phyloP scores from a whole-genome alignment of 139 green algal species.

The Nannochloris sp. region DNA sequence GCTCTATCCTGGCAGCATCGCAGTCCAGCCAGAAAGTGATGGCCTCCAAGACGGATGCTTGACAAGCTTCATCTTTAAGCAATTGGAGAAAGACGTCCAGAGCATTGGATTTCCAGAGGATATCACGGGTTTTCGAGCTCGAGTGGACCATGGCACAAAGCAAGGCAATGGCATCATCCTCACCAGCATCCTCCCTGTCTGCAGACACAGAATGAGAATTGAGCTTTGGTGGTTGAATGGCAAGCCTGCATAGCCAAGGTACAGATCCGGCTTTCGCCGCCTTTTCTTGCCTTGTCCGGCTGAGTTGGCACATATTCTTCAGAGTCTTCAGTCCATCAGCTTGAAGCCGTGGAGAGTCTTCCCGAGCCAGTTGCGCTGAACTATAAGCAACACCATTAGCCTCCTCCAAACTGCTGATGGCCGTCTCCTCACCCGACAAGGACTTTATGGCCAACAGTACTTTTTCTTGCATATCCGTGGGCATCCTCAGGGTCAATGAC shows the following conservation, averaged over 20 bases:
- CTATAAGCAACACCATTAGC: constrained; percentile 38
- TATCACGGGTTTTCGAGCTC: constrained; percentile 34
- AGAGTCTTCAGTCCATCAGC: constrained; percentile 58
- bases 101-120: constrained; percentile 49
- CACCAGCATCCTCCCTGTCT: constrained; percentile 21
- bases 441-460: constrained; percentile 15
- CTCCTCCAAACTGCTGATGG: constrained; percentile 40
- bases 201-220: constrained; percentile 8
- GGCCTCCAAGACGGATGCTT: constrained; percentile 49
- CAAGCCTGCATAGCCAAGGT: constrained; percentile 33
- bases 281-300: constrained; percentile 49
- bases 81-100: constrained; percentile 61
- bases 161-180: constrained; percentile 46
- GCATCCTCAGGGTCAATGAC: constrained; percentile 1
- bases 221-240: background rate
- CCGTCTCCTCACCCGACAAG: constrained; percentile 34
- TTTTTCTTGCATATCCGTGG: constrained; percentile 2
- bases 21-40: constrained; percentile 60
- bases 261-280: constrained; percentile 46
- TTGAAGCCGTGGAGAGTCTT: constrained; percentile 25
- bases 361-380: constrained; percentile 12
- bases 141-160: constrained; percentile 56
- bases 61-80: constrained; percentile 43
- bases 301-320: constrained; percentile 73
- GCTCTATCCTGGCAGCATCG: constrained; percentile 53